phyloP scores from a whole-genome alignment of 148 eudicot genomes.

The Selenicereus undatus region DNA sequence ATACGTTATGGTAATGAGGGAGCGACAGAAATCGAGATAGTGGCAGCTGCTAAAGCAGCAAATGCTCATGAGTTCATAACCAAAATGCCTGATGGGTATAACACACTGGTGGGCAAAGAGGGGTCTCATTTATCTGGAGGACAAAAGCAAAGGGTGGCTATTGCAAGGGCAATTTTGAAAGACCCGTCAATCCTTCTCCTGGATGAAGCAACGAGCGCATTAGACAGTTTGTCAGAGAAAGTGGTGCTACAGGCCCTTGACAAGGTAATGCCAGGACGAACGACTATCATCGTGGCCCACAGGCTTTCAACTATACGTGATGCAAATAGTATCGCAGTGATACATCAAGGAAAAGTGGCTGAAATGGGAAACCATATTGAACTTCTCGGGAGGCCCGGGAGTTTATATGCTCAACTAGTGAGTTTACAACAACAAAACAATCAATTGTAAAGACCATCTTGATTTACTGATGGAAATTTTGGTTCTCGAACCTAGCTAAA shows the following conservation, averaged over 20 bases:
- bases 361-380: slow-evolving; percentile 57
- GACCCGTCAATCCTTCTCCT: slow-evolving; percentile 60
- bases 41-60: slow-evolving; percentile 67
- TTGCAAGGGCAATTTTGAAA: slow-evolving; percentile 70
- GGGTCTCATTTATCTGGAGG: slow-evolving; percentile 78
- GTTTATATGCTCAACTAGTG: slow-evolving; percentile 47
- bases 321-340: slow-evolving; percentile 52
- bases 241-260: slow-evolving; percentile 67
- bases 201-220: slow-evolving; percentile 85
- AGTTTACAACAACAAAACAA: slow-evolving; percentile 38
- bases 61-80: slow-evolving; percentile 68
- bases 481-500: background rate
- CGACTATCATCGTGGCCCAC: slow-evolving; percentile 63
- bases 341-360: slow-evolving; percentile 53
- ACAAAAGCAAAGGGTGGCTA: slow-evolving; percentile 77
- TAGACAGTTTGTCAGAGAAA: slow-evolving; percentile 57
- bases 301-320: slow-evolving; percentile 52
- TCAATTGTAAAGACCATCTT: background rate
- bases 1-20: slow-evolving; percentile 54
- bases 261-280: slow-evolving; percentile 54
- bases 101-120: slow-evolving; percentile 56
- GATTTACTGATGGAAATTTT: background rate
- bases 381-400: slow-evolving; percentile 38
- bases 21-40: slow-evolving; percentile 66
- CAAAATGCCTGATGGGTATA: slow-evolving; percentile 59